Percentiles rank a stretch among this genome's conserved stretches.
Conservation (phyloP, 495 filamentous ascomycete genomes). For the Trichocladium antarcticum region DNA sequence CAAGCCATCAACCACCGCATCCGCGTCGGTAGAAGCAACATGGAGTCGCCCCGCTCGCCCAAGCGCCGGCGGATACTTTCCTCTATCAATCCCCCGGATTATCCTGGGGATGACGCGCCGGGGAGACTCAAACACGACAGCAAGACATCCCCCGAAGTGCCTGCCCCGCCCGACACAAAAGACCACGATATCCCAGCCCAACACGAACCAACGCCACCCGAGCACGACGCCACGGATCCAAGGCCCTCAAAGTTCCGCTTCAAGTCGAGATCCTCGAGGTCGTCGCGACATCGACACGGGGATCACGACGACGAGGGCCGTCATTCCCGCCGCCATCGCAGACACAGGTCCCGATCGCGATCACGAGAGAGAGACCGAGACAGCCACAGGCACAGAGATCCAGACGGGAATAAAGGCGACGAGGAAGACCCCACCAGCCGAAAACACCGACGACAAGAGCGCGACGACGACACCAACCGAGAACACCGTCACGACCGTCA, state of each 20-base stretch:
- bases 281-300: constrained; percentile 8
- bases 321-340: constrained; percentile 24
- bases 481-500: constrained; percentile 18
- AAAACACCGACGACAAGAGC: background rate
- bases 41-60: constrained; percentile 30
- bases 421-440: constrained; percentile 1
- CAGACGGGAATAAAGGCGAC: background rate
- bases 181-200: background rate
- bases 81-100: constrained; percentile 31
- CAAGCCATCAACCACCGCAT: no score
- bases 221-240: background rate
- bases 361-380: background rate
- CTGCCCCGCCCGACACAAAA: constrained; percentile 7
- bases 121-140: background rate
- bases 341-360: background rate
- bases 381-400: background rate
- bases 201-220: background rate
- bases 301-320: constrained; percentile 13
- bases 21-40: constrained; percentile 11
- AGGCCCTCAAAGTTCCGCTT: constrained; percentile 48
- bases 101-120: constrained; percentile 12
- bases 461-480: background rate
- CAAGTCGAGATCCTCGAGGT: constrained; percentile 33
- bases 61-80: constrained; percentile 37
- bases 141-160: background rate